Conservation (phyloP, 2,329 filamentous ascomycete genomes). For the Dactylellina parvicollis region DNA sequence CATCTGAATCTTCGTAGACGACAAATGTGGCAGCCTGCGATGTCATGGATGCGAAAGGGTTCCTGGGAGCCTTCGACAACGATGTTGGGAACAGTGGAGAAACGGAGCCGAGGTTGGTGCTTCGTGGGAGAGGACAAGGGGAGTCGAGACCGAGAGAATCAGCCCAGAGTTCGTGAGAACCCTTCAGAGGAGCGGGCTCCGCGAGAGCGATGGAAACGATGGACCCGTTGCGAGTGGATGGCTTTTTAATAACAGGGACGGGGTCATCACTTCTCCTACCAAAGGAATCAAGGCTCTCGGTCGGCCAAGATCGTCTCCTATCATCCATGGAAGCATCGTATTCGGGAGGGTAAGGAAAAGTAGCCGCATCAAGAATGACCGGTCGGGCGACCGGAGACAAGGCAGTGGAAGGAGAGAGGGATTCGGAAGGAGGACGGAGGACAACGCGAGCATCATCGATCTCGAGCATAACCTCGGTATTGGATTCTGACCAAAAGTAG, state of each 20-base stretch:
- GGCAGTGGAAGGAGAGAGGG: slow-evolving; percentile 24
- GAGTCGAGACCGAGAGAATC: slow-evolving; percentile 27
- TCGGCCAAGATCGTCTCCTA: slow-evolving; percentile 28
- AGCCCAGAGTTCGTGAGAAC: slow-evolving; percentile 36
- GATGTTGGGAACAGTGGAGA: slow-evolving; percentile 21
- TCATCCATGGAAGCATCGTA: slow-evolving; percentile 19
- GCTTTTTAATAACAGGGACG: slow-evolving; percentile 18
- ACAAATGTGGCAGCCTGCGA: slow-evolving; percentile 56
- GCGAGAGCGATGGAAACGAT: slow-evolving; percentile 8
- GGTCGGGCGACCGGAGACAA: slow-evolving; percentile 25
- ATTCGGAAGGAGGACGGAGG: slow-evolving; percentile 78
- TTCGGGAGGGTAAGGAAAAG: slow-evolving; percentile 39
- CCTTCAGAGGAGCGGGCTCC: slow-evolving; percentile 31
- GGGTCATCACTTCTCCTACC: slow-evolving; percentile 17
- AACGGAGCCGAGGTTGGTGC: background rate
- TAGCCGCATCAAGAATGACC: slow-evolving; percentile 20
- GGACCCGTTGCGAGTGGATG: slow-evolving; percentile 20
- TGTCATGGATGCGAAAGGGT: slow-evolving; percentile 54
- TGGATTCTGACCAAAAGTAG: slow-evolving; percentile 86
- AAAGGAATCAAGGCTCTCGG: slow-evolving; percentile 43
- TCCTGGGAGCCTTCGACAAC: too few species aligned
- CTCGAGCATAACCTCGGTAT: slow-evolving; percentile 91
- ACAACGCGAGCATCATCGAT: slow-evolving; percentile 92
- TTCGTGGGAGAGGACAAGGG: slow-evolving; percentile 25
- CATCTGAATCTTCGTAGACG: slow-evolving; percentile 58